Evolutionary conservation across 148 eudicot species (phyloP).

Genomic region (Rhododendron kiyosumense): DNA sequence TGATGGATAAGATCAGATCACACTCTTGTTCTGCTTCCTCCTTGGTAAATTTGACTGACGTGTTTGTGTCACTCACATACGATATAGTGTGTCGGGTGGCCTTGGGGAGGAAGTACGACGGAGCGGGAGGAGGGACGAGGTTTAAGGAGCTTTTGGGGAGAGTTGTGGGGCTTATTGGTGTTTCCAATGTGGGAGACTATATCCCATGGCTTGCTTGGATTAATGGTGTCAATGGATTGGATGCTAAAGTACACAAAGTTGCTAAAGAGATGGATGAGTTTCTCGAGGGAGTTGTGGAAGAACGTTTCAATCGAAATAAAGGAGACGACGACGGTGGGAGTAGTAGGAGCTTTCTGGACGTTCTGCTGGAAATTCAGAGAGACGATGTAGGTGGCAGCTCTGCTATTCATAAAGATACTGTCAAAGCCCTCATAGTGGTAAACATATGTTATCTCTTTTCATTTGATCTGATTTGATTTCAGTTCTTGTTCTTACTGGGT

Average conservation of each 20-base stretch:
- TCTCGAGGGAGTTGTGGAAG: no score
- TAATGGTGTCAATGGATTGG: no score
- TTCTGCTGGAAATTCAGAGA: no score
- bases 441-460: not conserved
- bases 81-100: conserved; percentile 56
- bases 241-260: no score
- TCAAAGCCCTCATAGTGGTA: conserved; percentile 42
- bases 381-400: conserved; percentile 1
- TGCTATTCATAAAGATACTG: conserved; percentile 19
- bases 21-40: conserved; percentile 4
- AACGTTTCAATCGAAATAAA: no score
- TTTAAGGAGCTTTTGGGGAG: conserved; percentile 27
- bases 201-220: no score
- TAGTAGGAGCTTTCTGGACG: no score
- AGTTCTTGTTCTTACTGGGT: not conserved
- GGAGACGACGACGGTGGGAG: no score
- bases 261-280: no score
- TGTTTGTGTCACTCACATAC: conserved; percentile 33
- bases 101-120: conserved; percentile 60
- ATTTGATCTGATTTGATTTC: no score
- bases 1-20: conserved; percentile 31
- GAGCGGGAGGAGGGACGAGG: conserved; percentile 5
- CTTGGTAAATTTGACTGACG: conserved; percentile 42
- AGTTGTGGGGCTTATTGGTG: conserved; percentile 36
- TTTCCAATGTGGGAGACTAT: not conserved